Evolutionary conservation across 2,329 filamentous ascomycete genomes (phyloP).

Genomic region (Escovopsis sp.): DNA sequence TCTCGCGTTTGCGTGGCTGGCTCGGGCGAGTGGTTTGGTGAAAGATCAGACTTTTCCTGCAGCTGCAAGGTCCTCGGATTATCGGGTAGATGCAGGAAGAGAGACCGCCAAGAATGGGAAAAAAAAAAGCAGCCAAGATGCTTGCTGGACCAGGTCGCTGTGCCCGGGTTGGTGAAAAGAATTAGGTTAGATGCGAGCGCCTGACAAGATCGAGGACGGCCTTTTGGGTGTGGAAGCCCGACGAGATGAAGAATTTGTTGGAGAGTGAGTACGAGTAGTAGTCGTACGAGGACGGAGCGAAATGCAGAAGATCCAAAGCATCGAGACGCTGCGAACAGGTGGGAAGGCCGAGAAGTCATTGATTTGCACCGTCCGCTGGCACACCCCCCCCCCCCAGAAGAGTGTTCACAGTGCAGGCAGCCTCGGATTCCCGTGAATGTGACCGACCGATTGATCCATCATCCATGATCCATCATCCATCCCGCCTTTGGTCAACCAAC

Average conservation of each 20-base stretch:
- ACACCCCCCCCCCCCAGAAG: not conserved
- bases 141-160: constrained; percentile 1
- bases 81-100: constrained; percentile 19
- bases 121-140: constrained; percentile 1
- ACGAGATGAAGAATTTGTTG: constrained; percentile 1
- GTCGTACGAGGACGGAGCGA: constrained; percentile 16
- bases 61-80: constrained; percentile 16
- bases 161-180: too few relatives aligned
- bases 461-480: too few relatives aligned
- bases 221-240: constrained; percentile 5
- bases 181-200: too few relatives aligned
- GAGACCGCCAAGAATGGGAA: constrained; percentile 5
- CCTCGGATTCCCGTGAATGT: constrained; percentile 4
- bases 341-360: constrained; percentile 18
- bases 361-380: constrained; percentile 1
- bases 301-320: too few relatives aligned
- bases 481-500: not conserved
- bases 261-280: too few relatives aligned
- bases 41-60: not conserved
- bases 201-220: not conserved
- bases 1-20: too few relatives aligned
- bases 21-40: not conserved
- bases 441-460: constrained; percentile 1
- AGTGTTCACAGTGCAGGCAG: not conserved
- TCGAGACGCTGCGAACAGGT: constrained; percentile 18